Evolutionary conservation across 2,329 filamentous ascomycete species (phyloP).

Genomic region (Neopestalotiopsis sp.): DNA sequence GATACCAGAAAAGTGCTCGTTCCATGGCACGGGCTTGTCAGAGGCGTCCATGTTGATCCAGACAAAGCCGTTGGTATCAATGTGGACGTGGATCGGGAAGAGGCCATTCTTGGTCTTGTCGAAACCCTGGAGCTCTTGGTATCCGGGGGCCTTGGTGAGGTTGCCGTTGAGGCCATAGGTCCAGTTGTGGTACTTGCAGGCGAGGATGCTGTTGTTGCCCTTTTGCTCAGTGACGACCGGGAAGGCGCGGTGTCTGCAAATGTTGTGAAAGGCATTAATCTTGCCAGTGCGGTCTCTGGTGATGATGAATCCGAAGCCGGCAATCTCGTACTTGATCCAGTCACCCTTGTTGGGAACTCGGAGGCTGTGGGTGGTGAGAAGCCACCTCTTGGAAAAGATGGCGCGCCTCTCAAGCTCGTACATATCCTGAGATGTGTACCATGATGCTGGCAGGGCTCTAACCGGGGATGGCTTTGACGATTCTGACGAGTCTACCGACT

Average conservation of each 20-base stretch:
- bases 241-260: slow-evolving; percentile 66
- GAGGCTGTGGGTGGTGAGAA: slow-evolving; percentile 6
- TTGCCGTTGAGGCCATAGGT: slow-evolving; percentile 62
- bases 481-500: neutral
- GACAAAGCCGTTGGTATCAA: slow-evolving; percentile 60
- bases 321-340: slow-evolving; percentile 59
- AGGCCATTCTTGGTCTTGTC: slow-evolving; percentile 61
- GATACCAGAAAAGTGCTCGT: slow-evolving; percentile 41
- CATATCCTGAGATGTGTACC: slow-evolving; percentile 42
- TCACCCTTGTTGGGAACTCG: slow-evolving; percentile 36
- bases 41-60: slow-evolving; percentile 55
- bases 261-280: slow-evolving; percentile 66
- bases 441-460: slow-evolving; percentile 40
- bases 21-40: slow-evolving; percentile 41
- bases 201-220: slow-evolving; percentile 57
- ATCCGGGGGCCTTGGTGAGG: slow-evolving; percentile 64
- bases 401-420: slow-evolving; percentile 47
- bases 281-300: slow-evolving; percentile 47
- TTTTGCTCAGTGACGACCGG: slow-evolving; percentile 57
- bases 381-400: slow-evolving; percentile 41
- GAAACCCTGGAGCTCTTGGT: slow-evolving; percentile 60
- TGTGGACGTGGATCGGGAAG: slow-evolving; percentile 57
- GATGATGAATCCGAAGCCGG: slow-evolving; percentile 61
- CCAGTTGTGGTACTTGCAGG: slow-evolving; percentile 68
- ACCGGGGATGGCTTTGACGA: neutral